Conservation (phyloP, 2,329 filamentous ascomycete species). For the Diaporthe destruens region DNA sequence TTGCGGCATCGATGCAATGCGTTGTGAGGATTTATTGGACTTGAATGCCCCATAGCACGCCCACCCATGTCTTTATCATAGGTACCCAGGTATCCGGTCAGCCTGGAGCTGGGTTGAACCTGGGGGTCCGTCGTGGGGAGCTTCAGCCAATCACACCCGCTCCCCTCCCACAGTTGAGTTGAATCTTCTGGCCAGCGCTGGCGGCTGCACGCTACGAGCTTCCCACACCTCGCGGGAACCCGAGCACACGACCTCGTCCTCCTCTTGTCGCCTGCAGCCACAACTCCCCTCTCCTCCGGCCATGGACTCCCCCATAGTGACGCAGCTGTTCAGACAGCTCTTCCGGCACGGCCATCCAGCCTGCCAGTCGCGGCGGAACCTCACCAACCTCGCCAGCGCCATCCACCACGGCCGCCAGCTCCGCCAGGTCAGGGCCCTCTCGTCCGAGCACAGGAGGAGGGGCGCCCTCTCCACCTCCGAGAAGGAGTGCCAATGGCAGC, state of each 20-base stretch:
- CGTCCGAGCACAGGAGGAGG: constrained; percentile 43
- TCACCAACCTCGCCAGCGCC: constrained; percentile 53
- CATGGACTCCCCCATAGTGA: constrained; percentile 87
- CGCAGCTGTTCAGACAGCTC: constrained; percentile 85
- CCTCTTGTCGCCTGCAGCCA: background rate
- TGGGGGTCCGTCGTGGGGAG: constrained; percentile 11
- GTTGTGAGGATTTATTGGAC: constrained; percentile 30
- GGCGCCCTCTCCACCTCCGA: constrained; percentile 46
- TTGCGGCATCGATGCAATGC: constrained; percentile 30
- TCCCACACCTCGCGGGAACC: background rate
- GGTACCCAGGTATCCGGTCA: no score
- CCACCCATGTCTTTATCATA: background rate
- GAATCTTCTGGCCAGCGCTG: constrained; percentile 9
- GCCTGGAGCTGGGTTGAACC: background rate
- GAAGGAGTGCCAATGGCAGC: constrained; percentile 85
- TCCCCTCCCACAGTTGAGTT: constrained; percentile 12
- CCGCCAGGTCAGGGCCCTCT: constrained; percentile 49
- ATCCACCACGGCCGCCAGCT: constrained; percentile 56
- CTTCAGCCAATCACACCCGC: constrained; percentile 32
- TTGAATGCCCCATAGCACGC: constrained; percentile 1
- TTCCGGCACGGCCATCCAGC: constrained; percentile 75
- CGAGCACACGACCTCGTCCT: background rate
- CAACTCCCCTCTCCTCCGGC: constrained; percentile 1
- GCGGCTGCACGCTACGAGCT: constrained; percentile 7
- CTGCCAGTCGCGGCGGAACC: constrained; percentile 66